Evolutionary conservation across 805 yeast species (phyloP).

Genomic region (Candida verbasci): DNA sequence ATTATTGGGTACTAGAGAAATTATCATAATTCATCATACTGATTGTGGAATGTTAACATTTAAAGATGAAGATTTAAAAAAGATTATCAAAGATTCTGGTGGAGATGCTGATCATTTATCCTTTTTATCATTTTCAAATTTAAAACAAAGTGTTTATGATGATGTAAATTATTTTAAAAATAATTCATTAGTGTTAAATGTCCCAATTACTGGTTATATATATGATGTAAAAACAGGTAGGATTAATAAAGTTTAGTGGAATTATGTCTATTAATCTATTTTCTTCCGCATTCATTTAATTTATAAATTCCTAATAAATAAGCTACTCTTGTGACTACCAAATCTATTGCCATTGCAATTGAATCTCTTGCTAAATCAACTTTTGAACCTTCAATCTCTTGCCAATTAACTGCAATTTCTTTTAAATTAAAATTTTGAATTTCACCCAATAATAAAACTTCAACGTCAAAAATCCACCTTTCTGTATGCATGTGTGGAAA

Average conservation of each 20-base stretch:
- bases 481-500: slow-evolving; percentile 94
- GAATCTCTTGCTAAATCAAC: slow-evolving; percentile 89
- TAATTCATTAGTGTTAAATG: slow-evolving; percentile 28
- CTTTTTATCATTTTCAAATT: slow-evolving; percentile 32
- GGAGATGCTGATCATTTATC: slow-evolving; percentile 24
- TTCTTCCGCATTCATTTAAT: slow-evolving; percentile 16
- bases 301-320: slow-evolving; percentile 79
- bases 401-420: slow-evolving; percentile 93
- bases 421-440: slow-evolving; percentile 60
- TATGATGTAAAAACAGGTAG: slow-evolving; percentile 35
- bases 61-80: slow-evolving; percentile 25
- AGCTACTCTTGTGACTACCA: slow-evolving; percentile 74
- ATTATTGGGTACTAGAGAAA: slow-evolving; percentile 36
- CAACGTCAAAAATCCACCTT: slow-evolving; percentile 98
- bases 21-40: slow-evolving; percentile 37
- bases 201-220: slow-evolving; percentile 34
- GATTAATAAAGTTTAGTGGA: slow-evolving; percentile 18
- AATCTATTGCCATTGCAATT: slow-evolving; percentile 88
- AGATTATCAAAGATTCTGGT: slow-evolving; percentile 26
- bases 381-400: slow-evolving; percentile 93
- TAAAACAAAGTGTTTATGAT: slow-evolving; percentile 30
- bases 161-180: slow-evolving; percentile 28
- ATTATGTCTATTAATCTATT: background rate
- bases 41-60: slow-evolving; percentile 45
- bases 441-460: slow-evolving; percentile 75